Evolutionary conservation across 2,329 filamentous ascomycete species (phyloP), one percentile per base, ranked within the genome.

Genomic region (Verruconis gallopava): DNA sequence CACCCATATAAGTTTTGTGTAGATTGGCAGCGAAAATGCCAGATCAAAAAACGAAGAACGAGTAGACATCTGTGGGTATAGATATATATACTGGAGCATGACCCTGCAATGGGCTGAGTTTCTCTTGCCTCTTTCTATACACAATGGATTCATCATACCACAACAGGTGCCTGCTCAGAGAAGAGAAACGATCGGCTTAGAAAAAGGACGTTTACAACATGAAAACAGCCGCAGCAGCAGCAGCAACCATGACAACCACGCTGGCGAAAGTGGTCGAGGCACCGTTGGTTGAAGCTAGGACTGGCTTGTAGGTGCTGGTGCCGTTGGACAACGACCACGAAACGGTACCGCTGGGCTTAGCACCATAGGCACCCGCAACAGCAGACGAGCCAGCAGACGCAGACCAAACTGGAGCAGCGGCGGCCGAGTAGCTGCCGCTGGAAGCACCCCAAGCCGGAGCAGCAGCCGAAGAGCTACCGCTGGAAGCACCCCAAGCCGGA

Each of bases 191-290:
- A n/a, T n/a, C n/a, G n/a, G n/a, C n/a, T n/a, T n/a, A n/a, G n/a
- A n/a, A n/a, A n/a, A n/a, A n/a, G n/a, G n/a, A 15, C 17, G 13
- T 3, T 21, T 40, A 21, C 15, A 40, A 5, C 25, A 33, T 40
- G 15, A 40, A 9, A 5, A 33, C 4, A 6, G 38, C 38, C 12
- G 32, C 15, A 32, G 21, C 2, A 12, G 20, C 25, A 5, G 25
- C 38, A 32, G n/a, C 21, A 20, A 40, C 28, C 38, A 32, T 28
- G 12, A 25, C 22, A 21, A 40, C 17, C 28, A 18, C 38, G 14
- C 39, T n/a, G 13, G 32, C 30, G 17, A 21, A 12, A 21, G 28
- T 42, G 17, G 14, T 34, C 17, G 14, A 21, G 30, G 40, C 32
- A n/a, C 15, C 32, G 18, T 28, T 42, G 9, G 17, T 28, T 4